Percentiles rank a stretch among this genome's conserved stretches.
Conservation (phyloP, 2,329 filamentous ascomycete species). For the Capronia coronata region DNA sequence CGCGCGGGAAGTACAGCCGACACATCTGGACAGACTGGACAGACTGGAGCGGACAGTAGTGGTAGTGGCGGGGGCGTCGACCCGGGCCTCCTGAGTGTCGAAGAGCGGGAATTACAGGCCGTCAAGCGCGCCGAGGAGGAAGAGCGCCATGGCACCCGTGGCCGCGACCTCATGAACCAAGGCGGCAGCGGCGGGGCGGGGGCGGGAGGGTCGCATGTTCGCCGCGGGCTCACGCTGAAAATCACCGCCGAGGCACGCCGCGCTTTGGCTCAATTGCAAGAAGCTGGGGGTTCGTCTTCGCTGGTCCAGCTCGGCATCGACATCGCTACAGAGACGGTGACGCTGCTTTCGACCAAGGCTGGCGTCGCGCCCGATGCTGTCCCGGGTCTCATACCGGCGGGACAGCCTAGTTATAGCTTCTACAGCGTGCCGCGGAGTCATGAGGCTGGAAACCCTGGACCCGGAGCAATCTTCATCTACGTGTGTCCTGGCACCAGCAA, state of each 20-base stretch:
- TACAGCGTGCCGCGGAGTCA: slow-evolving; percentile 35
- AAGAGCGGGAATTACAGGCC: slow-evolving; percentile 53
- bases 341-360: slow-evolving; percentile 38
- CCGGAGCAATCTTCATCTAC: slow-evolving; percentile 54
- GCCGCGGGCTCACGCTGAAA: slow-evolving; percentile 44
- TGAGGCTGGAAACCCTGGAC: background rate
- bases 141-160: slow-evolving; percentile 48
- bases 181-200: slow-evolving; percentile 38
- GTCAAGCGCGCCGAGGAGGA: slow-evolving; percentile 55
- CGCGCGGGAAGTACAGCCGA: slow-evolving; percentile 35
- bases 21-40: slow-evolving; percentile 29
- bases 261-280: slow-evolving; percentile 42
- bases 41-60: slow-evolving; percentile 30
- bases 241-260: slow-evolving; percentile 49
- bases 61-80: slow-evolving; percentile 29
- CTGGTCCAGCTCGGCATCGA: slow-evolving; percentile 39
- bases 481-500: slow-evolving; percentile 56
- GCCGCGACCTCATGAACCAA: slow-evolving; percentile 42
- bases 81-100: slow-evolving; percentile 54
- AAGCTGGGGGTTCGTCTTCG: slow-evolving; percentile 19
- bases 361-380: slow-evolving; percentile 41
- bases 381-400: slow-evolving; percentile 43
- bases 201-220: no score
- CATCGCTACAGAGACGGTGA: slow-evolving; percentile 49
- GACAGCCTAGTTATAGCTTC: slow-evolving; percentile 55